Conservation (phyloP, 176 grass and related monocot genomes). For the Aegilops speltoides region DNA sequence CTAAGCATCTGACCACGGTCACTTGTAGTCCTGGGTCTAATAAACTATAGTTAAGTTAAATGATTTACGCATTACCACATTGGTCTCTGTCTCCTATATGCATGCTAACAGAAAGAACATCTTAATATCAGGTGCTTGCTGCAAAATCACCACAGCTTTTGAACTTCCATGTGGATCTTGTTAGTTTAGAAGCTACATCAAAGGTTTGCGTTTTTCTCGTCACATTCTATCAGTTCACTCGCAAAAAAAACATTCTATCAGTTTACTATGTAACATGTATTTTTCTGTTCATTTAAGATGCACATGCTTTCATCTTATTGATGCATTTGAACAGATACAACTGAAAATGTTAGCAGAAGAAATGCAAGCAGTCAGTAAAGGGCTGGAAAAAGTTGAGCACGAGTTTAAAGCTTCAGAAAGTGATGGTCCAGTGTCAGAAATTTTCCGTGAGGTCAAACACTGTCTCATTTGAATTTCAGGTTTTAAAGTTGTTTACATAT, state of each 20-base stretch:
- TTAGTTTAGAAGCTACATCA: conserved; percentile 88
- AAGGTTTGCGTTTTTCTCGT: conserved; percentile 62
- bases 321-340: conserved; percentile 74
- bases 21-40: background rate
- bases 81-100: background rate
- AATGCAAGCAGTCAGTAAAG: conserved; percentile 98
- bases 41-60: conserved; percentile 15
- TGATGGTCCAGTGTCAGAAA: conserved; percentile 91
- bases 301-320: conserved; percentile 23
- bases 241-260: background rate
- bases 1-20: background rate
- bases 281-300: conserved; percentile 17
- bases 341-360: conserved; percentile 97
- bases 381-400: conserved; percentile 80
- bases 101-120: background rate
- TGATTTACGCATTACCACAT: conserved; percentile 16
- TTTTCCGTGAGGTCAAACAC: conserved; percentile 70
- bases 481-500: background rate
- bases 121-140: conserved; percentile 72
- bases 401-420: conserved; percentile 94
- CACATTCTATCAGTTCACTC: background rate
- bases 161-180: conserved; percentile 86
- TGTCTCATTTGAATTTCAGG: background rate
- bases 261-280: conserved; percentile 12
- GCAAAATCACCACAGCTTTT: conserved; percentile 72